Percentiles rank a stretch among this genome's conserved stretches.
Conservation (phyloP, 306 rosid genomes). For the Inga oerstediana region DNA sequence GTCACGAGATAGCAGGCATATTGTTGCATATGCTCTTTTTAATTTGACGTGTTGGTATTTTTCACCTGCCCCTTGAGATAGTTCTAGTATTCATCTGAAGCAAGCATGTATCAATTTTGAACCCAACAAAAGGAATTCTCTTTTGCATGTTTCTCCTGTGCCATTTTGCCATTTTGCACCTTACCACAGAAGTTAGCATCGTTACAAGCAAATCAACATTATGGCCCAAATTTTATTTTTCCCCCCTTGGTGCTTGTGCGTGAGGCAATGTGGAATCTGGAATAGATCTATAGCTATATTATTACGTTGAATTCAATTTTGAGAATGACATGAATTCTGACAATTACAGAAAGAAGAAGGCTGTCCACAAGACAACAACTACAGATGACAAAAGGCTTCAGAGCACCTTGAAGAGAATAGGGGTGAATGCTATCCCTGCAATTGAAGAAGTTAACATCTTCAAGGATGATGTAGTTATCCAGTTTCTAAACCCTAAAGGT, state of each 20-base stretch:
- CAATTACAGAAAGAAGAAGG: constrained; percentile 91
- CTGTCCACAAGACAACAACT: constrained; percentile 96
- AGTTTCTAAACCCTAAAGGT: constrained; percentile 93
- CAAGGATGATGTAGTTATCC: constrained; percentile 95
- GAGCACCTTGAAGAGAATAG: constrained; percentile 97
- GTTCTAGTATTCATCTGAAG: background rate
- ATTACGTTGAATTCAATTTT: background rate
- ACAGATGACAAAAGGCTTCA: constrained; percentile 97
- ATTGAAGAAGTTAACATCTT: constrained; percentile 97
- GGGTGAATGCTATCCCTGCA: constrained; percentile 94
- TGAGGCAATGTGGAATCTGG: background rate
- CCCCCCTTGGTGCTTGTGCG: background rate
- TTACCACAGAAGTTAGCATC: background rate
- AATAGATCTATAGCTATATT: background rate
- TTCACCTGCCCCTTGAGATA: background rate
- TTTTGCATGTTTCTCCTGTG: background rate
- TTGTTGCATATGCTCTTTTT: background rate
- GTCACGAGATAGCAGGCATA: background rate
- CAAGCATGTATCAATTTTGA: background rate
- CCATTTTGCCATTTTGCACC: background rate
- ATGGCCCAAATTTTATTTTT: too few species aligned
- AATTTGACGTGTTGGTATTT: background rate
- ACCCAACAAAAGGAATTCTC: background rate
- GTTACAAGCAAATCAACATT: background rate
- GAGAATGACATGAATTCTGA: background rate